Evolutionary conservation across 306 rosid genomes (phyloP).

Genomic region (Trifolium dubium): DNA sequence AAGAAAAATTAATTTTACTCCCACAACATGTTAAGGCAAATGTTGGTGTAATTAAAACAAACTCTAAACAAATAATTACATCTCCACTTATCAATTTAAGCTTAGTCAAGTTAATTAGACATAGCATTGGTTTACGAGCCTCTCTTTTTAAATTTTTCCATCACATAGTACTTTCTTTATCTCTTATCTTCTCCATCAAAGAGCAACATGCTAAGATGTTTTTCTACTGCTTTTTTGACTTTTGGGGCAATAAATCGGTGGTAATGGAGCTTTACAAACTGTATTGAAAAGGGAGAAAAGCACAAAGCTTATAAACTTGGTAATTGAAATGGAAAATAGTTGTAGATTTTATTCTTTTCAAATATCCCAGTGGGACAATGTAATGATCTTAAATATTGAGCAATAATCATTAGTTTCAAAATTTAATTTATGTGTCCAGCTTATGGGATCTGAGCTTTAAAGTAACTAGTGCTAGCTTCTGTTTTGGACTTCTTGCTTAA

Average conservation of each 20-base stretch:
- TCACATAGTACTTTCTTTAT: slow-evolving; percentile 41
- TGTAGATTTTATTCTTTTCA: slow-evolving; percentile 52
- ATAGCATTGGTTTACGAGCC: slow-evolving; percentile 59
- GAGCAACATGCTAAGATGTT: slow-evolving; percentile 58
- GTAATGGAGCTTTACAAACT: slow-evolving; percentile 61
- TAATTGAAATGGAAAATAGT: slow-evolving; percentile 49
- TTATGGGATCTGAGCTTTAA: slow-evolving; percentile 49
- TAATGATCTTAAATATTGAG: slow-evolving; percentile 51
- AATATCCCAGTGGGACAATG: slow-evolving; percentile 49
- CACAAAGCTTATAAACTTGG: slow-evolving; percentile 51
- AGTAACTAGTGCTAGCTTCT: slow-evolving; percentile 31
- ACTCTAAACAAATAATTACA: slow-evolving; percentile 9
- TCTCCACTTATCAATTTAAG: slow-evolving; percentile 48
- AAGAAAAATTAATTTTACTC: no score
- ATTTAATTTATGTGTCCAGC: slow-evolving; percentile 38
- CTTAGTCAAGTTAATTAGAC: slow-evolving; percentile 39
- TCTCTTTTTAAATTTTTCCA: slow-evolving; percentile 26
- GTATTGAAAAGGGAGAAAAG: slow-evolving; percentile 50
- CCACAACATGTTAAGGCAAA: no score
- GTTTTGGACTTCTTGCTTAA: slow-evolving; percentile 41
- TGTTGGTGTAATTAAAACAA: not conserved
- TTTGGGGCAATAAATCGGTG: slow-evolving; percentile 59
- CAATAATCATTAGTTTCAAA: slow-evolving; percentile 55
- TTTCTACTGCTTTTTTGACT: slow-evolving; percentile 64
- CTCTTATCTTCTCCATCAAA: slow-evolving; percentile 50